Base-by-base conservation (phyloP, 2,329 filamentous ascomycete genomes). In the Sporothrix variecibatus region DNA sequence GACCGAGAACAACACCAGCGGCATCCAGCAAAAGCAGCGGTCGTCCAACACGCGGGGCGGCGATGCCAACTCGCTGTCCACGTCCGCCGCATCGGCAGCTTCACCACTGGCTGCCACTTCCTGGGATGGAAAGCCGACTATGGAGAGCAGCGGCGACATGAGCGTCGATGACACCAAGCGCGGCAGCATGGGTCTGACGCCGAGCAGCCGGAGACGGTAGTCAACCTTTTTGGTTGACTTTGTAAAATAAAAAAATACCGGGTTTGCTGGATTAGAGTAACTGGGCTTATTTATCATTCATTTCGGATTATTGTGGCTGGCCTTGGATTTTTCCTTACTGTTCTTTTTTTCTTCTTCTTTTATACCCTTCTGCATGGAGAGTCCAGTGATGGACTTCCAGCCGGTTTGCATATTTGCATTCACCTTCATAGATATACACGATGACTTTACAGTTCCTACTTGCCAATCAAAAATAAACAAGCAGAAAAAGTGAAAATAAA, bases 1-100 rank as follows among this genome's bases (percentile, higher is more conserved):
- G 51, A 75, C 74, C 31, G 71, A 73, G 34, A 51, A 56, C 68
- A 53, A 68, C 34, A 31, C 17, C 23, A 26, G 40, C 38, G 4
- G 11, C 62, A 28, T 67, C 23, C 71, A 73, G 49, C 26, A 62
- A 17, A 23, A 49, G 64, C 71, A 56, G 9, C 64, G 65, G 56
- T 20, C 38, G 8, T n/a, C 74, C 43, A 34, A 38, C 20, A 4
- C 26, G 20, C 34, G 38, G 3, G 15, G 17, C 4, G 28, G 31
- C 6, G 20, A 49, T 15, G 17, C 46, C 28, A 69, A 34, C 28
- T 51, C 43, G 2, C 23, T 51, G 43, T 68, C 43, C 20, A 56
- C 46, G 9, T 38, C 67, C 7, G 51, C 38, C 20, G 40, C 62
- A 28, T 72, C 73, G 3, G 65, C 34, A 1, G 53, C 71, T 0